A percentile compares a stretch with the other conserved stretches of the same genome.
phyloP scores from a whole-genome alignment of 768 basidiomycete genomes.

The Butyriboletus loyo region DNA sequence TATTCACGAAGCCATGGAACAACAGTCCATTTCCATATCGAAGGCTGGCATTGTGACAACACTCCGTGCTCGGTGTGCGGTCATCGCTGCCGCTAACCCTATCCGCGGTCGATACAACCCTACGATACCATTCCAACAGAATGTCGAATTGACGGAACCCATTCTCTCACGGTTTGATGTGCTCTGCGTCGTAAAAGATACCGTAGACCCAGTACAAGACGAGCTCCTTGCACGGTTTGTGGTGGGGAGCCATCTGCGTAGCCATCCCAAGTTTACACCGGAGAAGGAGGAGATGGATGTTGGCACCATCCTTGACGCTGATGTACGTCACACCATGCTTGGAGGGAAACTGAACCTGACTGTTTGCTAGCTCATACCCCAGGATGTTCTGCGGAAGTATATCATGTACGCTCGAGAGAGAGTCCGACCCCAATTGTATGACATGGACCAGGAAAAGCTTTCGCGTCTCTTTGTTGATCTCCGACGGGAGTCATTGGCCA shows the following conservation, averaged over 20 bases:
- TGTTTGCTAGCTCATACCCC: slow-evolving; percentile 78
- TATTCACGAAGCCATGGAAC: slow-evolving; percentile 99
- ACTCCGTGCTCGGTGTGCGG: slow-evolving; percentile 94
- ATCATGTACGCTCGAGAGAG: slow-evolving; percentile 98
- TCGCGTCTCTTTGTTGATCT: slow-evolving; percentile 92
- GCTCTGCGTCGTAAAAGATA: slow-evolving; percentile 96
- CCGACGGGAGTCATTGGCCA: slow-evolving; percentile 92
- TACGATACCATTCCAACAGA: slow-evolving; percentile 96
- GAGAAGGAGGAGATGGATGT: slow-evolving; percentile 91
- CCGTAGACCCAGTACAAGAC: slow-evolving; percentile 94
- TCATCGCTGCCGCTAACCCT: slow-evolving; percentile 97
- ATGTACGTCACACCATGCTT: slow-evolving; percentile 54
- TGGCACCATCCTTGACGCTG: slow-evolving; percentile 83
- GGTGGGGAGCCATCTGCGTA: slow-evolving; percentile 93
- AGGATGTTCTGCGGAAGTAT: slow-evolving; percentile 94
- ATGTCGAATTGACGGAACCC: slow-evolving; percentile 97
- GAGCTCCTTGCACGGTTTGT: slow-evolving; percentile 96
- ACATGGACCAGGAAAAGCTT: slow-evolving; percentile 95
- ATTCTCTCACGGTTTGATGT: slow-evolving; percentile 98
- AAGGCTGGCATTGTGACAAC: slow-evolving; percentile 99
- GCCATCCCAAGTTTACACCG: slow-evolving; percentile 89
- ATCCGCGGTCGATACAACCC: slow-evolving; percentile 97
- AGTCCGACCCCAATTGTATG: slow-evolving; percentile 88
- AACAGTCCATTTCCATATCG: slow-evolving; percentile 98
- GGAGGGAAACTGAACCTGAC: slow-evolving; percentile 9